Percentiles rank a stretch among this genome's conserved stretches.
phyloP scores from a whole-genome alignment of 2,329 filamentous ascomycete species.

The Clonostachys solani region DNA sequence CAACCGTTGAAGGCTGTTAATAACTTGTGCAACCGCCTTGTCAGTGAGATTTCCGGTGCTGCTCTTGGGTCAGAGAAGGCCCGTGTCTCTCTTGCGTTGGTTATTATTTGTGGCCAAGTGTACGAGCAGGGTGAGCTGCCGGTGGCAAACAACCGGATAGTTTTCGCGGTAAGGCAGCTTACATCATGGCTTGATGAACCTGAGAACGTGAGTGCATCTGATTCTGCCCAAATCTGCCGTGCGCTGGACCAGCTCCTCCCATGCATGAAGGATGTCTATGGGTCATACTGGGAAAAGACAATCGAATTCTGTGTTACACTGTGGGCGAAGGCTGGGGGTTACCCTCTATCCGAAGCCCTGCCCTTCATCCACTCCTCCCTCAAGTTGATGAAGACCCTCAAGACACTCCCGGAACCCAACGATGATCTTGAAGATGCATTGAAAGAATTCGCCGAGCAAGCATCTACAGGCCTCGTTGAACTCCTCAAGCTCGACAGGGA shows the following conservation, averaged over 20 bases:
- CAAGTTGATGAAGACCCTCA: slow-evolving; percentile 62
- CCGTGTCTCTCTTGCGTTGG: slow-evolving; percentile 43
- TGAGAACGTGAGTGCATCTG: slow-evolving; percentile 32
- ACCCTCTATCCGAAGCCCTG: slow-evolving; percentile 41
- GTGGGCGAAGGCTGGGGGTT: slow-evolving; percentile 46
- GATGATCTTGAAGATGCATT: slow-evolving; percentile 81
- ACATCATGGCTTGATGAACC: slow-evolving; percentile 62
- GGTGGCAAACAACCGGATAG: slow-evolving; percentile 62
- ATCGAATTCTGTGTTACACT: slow-evolving; percentile 54
- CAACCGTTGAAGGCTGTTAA: slow-evolving; percentile 41
- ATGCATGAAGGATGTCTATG: slow-evolving; percentile 77
- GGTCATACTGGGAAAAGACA: slow-evolving; percentile 74
- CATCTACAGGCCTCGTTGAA: slow-evolving; percentile 55
- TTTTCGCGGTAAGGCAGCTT: slow-evolving; percentile 80
- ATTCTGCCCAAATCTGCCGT: slow-evolving; percentile 50
- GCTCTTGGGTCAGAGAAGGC: slow-evolving; percentile 37
- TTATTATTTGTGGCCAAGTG: slow-evolving; percentile 47
- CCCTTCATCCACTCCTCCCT: slow-evolving; percentile 69
- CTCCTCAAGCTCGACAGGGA: slow-evolving; percentile 53
- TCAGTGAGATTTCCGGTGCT: slow-evolving; percentile 55
- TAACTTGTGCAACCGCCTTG: slow-evolving; percentile 54
- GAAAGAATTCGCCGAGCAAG: slow-evolving; percentile 49
- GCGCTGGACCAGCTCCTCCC: slow-evolving; percentile 62
- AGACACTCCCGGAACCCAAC: slow-evolving; percentile 66
- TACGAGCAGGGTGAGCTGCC: slow-evolving; percentile 50